Percentiles rank a stretch among this genome's conserved stretches.
Evolutionary conservation across 2,329 filamentous ascomycete genomes (phyloP).

Genomic region (Blastomyces gilchristii): DNA sequence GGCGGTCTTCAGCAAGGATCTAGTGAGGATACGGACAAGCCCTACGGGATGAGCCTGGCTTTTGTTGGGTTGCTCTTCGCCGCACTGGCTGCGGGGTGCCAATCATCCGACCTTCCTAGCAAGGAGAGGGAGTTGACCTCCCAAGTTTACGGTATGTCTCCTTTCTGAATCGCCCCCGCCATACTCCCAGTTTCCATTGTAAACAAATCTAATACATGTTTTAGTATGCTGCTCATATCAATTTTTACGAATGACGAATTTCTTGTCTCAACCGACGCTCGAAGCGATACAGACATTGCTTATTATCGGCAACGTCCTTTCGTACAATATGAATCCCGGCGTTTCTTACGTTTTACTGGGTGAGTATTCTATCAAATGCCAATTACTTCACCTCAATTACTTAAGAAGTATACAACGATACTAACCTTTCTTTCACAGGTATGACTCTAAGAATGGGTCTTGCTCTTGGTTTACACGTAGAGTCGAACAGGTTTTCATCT

Average conservation of each 20-base stretch:
- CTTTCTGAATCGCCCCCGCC: not conserved
- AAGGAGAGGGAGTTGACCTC: constrained; percentile 54
- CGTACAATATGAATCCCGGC: constrained; percentile 55
- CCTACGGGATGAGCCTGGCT: constrained; percentile 48
- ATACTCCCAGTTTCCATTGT: not conserved
- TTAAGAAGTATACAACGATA: constrained; percentile 12
- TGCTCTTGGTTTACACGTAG: constrained; percentile 50
- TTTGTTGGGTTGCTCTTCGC: constrained; percentile 53
- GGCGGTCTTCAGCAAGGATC: constrained; percentile 33
- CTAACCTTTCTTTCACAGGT: constrained; percentile 24
- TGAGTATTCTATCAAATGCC: constrained; percentile 15
- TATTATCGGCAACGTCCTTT: constrained; percentile 52
- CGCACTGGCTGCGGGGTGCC: constrained; percentile 52
- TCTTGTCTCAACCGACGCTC: constrained; percentile 50
- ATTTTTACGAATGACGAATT: constrained; percentile 54
- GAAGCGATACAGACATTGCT: constrained; percentile 53
- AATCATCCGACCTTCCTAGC: constrained; percentile 47
- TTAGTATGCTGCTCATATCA: constrained; percentile 55
- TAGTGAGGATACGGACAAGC: constrained; percentile 43
- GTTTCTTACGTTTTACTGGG: constrained; percentile 52
- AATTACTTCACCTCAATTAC: not conserved
- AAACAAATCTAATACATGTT: constrained; percentile 21
- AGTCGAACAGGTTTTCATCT: constrained; percentile 45
- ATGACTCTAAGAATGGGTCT: constrained; percentile 52
- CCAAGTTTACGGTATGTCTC: constrained; percentile 48